Evolutionary conservation across 371 early-diverging fungal species (phyloP), one percentile per base, ranked within the genome.

Genomic region (Rhizopus sp.): DNA sequence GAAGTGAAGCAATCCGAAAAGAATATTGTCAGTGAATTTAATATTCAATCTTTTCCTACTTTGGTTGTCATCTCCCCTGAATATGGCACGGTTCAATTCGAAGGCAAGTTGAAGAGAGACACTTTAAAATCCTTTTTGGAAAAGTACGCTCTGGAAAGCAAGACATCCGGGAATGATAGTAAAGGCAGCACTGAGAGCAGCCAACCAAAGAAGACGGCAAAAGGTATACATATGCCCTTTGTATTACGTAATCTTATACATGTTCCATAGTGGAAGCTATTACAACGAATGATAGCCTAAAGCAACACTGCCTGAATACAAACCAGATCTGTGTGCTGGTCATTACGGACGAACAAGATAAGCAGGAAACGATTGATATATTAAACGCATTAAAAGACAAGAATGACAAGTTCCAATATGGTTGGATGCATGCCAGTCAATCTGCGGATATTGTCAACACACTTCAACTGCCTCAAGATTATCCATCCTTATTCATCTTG

Each of bases 391-490:
- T 94, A 45, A 75, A 78, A 35, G 71, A 86, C 17, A 82, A 71
- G 37, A 41, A n/a, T 6, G 17, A 52, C 7, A 45, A 46, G 1
- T 69, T 84, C 50, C 75, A 75, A 29, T 84, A 84, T 51, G 64
- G 81, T 7, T 93, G 92, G 92, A 78, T 90, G 54, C 83, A 87
- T 62, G 83, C 85, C 1, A 60, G 82, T 48, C 81, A 81, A 29
- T 77, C 81, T 4, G 57, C 72, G n/a, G 52, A 62, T 0, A 68
- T 94, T 9, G 76, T 79, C 34, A 57, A 71, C 3, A 69, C 83
- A 32, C 84, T 93, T 63, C 87, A 86, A 53, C 68, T 92, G 47
- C 77, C 86, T 32, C 85, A 86, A 53, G 87, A 86, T 60, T 81
- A 78, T 47, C 95, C 93, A 3, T 73, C 77, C 2, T 60, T 89